phyloP scores from a whole-genome alignment of 2,329 filamentous ascomycete genomes.

The Scolecobasidium constrictum region DNA sequence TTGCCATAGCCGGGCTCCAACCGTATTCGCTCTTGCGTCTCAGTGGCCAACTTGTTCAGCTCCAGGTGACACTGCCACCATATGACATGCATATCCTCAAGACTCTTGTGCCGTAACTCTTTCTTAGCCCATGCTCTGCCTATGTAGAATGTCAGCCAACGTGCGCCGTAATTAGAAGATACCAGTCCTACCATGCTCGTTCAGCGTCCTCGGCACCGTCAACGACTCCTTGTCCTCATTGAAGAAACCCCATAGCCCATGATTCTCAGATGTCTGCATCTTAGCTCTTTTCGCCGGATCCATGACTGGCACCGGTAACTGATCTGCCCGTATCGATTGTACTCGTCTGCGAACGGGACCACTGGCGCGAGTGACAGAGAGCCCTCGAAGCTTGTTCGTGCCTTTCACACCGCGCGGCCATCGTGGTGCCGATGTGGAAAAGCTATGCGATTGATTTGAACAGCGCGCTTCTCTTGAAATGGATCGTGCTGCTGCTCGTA shows the following conservation, averaged over 20 bases:
- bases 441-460: no score
- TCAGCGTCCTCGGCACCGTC: conserved; percentile 59
- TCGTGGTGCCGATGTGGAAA: not conserved
- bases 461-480: conserved; percentile 1
- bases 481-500: no score
- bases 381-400: conserved; percentile 50
- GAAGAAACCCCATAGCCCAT: conserved; percentile 93
- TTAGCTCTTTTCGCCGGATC: conserved; percentile 45
- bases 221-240: conserved; percentile 57
- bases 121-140: conserved; percentile 72
- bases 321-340: conserved; percentile 61
- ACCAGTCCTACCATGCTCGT: conserved; percentile 49
- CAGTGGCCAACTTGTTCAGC: conserved; percentile 78
- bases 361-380: conserved; percentile 69
- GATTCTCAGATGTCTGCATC: conserved; percentile 54
- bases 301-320: conserved; percentile 54
- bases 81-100: conserved; percentile 82
- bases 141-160: conserved; percentile 18
- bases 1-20: conserved; percentile 64
- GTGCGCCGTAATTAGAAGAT: not conserved
- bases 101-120: conserved; percentile 81
- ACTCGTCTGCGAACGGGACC: conserved; percentile 54
- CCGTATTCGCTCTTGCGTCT: conserved; percentile 55
- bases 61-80: conserved; percentile 96
- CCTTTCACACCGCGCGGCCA: not conserved